Conservation (phyloP, 2,329 filamentous ascomycete genomes). For the Neoscytalidium dimidiatum region DNA sequence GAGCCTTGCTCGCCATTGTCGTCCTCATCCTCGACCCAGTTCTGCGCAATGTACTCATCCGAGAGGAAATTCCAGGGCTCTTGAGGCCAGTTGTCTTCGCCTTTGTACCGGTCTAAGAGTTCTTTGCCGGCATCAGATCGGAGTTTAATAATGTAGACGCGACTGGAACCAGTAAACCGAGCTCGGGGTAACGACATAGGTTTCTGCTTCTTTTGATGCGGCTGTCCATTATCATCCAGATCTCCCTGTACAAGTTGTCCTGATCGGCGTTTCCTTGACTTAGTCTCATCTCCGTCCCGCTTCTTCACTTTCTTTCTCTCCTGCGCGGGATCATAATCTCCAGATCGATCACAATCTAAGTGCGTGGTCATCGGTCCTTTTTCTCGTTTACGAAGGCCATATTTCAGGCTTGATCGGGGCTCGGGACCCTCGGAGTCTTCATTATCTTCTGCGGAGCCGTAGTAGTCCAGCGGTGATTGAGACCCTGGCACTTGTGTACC, state of each 20-base stretch:
- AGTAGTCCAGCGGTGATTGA: neutral
- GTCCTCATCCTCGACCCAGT: neutral
- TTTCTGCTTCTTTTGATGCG: neutral
- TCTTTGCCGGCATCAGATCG: conserved; percentile 23
- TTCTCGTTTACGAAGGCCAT: neutral
- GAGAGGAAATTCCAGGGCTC: neutral
- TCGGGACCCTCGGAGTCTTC: neutral
- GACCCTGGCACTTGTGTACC: neutral
- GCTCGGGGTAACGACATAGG: neutral
- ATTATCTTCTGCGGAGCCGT: neutral
- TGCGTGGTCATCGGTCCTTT: conserved; percentile 25
- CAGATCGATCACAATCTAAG: conserved; percentile 40
- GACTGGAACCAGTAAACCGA: conserved; percentile 21
- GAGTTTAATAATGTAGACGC: conserved; percentile 28
- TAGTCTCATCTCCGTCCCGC: neutral
- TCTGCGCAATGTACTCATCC: neutral
- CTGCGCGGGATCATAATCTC: conserved; percentile 35
- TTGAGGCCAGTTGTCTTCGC: neutral
- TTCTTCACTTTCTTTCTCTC: neutral
- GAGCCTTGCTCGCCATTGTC: neutral
- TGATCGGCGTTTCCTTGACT: neutral
- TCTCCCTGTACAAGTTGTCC: neutral
- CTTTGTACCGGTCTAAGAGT: neutral
- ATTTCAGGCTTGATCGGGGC: neutral
- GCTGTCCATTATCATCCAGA: neutral